These are phyloP conservation scores for Mortierella sp. DNA, from an alignment of 371 early-diverging fungal species.

Conservation along the genomic window DNA sequence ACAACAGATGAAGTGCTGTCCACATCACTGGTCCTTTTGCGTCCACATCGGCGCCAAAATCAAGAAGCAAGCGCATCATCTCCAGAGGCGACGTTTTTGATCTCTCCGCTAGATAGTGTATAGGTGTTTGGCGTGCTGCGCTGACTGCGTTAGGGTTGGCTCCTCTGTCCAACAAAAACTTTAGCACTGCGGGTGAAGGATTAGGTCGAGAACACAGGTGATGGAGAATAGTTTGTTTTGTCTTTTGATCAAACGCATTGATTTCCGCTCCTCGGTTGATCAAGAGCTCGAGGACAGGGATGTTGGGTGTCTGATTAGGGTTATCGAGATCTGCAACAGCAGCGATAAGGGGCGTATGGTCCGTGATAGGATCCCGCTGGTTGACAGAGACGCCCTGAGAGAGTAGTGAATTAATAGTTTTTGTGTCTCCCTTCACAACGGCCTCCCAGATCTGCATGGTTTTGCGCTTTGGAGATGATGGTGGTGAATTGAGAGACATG, in stretches of 20 bases:
- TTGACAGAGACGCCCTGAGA: conserved; percentile 57
- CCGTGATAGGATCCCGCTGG: conserved; percentile 63
- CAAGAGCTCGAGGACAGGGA: conserved; percentile 30
- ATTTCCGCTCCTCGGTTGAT: conserved; percentile 56
- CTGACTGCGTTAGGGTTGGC: conserved; percentile 56
- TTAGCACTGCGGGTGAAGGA: conserved; percentile 41
- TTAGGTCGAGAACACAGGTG: conserved; percentile 45
- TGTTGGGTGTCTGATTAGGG: conserved; percentile 48
- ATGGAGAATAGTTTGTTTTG: conserved; percentile 51
- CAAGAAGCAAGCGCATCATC: conserved; percentile 57
- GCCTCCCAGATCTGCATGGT: conserved; percentile 46
- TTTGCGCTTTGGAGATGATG: conserved; percentile 48
- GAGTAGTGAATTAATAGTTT: conserved; percentile 33
- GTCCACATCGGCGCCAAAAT: conserved; percentile 64
- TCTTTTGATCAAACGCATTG: conserved; percentile 49
- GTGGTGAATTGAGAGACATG: conserved; percentile 51
- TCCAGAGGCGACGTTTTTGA: conserved; percentile 45
- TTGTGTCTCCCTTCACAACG: conserved; percentile 43
- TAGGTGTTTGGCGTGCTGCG: conserved; percentile 41
- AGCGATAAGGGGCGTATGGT: conserved; percentile 62
- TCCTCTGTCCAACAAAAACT: conserved; percentile 47
- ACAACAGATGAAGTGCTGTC: conserved; percentile 59
- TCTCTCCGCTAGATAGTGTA: conserved; percentile 46
- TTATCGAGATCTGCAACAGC: conserved; percentile 58
- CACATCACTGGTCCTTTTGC: conserved; percentile 53